phyloP scores from a whole-genome alignment of 352 stramenopile genomes.

The Hyaloperonospora arabidopsidis region DNA sequence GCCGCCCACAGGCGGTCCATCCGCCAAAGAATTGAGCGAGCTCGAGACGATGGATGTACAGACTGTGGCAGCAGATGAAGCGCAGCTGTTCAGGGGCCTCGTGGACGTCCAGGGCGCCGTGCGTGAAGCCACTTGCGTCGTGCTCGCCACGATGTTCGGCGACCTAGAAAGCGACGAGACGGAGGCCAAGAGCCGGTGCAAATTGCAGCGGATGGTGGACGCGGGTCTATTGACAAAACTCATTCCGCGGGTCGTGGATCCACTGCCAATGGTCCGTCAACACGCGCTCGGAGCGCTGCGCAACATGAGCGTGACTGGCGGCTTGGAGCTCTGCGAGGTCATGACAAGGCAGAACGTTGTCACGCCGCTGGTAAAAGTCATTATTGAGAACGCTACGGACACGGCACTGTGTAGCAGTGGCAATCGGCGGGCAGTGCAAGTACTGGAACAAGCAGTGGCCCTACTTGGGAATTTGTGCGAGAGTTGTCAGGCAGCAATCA shows the following conservation, averaged over 20 bases:
- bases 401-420: slow-evolving; percentile 47
- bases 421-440: slow-evolving; percentile 56
- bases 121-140: slow-evolving; percentile 80
- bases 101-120: slow-evolving; percentile 71
- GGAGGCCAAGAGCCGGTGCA: slow-evolving; percentile 45
- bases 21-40: slow-evolving; percentile 53
- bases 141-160: slow-evolving; percentile 77
- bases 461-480: slow-evolving; percentile 79
- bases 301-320: slow-evolving; percentile 84
- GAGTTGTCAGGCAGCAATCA: slow-evolving; percentile 69
- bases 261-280: slow-evolving; percentile 77
- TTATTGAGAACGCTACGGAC: slow-evolving; percentile 48
- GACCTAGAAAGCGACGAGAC: slow-evolving; percentile 51
- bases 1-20: slow-evolving; percentile 50
- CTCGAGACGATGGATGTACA: slow-evolving; percentile 36
- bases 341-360: slow-evolving; percentile 74
- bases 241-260: slow-evolving; percentile 77
- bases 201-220: slow-evolving; percentile 73
- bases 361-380: slow-evolving; percentile 67
- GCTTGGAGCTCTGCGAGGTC: slow-evolving; percentile 72
- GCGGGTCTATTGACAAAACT: slow-evolving; percentile 73
- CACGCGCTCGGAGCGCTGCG: slow-evolving; percentile 73
- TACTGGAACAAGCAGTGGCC: slow-evolving; percentile 77
- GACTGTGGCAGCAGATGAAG: slow-evolving; percentile 44
- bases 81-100: slow-evolving; percentile 66